A percentile compares a stretch with the other conserved stretches of the same genome.
Evolutionary conservation across 306 rosid genomes (phyloP).

Genomic region (Hippophae tibetana): DNA sequence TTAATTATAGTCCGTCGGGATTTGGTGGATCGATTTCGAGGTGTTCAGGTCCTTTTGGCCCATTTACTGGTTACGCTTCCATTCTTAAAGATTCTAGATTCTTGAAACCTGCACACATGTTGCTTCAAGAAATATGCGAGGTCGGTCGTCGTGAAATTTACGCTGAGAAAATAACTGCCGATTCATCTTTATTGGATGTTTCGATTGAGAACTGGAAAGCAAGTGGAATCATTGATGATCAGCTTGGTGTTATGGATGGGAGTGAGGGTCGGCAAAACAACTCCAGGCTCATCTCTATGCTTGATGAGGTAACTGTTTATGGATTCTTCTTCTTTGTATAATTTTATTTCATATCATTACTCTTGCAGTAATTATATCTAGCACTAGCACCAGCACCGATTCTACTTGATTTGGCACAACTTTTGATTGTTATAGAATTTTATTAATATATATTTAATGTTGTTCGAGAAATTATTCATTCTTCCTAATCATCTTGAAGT

Average conservation of each 20-base stretch:
- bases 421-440: too few relatives aligned
- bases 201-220: slow-evolving; percentile 24
- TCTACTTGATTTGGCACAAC: too few relatives aligned
- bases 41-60: slow-evolving; percentile 46
- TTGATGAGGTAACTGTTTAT: slow-evolving; percentile 54
- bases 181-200: slow-evolving; percentile 39
- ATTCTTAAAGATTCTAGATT: slow-evolving; percentile 70
- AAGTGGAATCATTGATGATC: slow-evolving; percentile 1
- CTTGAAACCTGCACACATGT: slow-evolving; percentile 61
- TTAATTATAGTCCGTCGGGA: slow-evolving; percentile 10
- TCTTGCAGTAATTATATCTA: too few relatives aligned
- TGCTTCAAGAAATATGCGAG: slow-evolving; percentile 54
- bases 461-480: too few relatives aligned
- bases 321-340: not conserved
- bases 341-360: too few relatives aligned
- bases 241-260: slow-evolving; percentile 14
- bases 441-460: too few relatives aligned
- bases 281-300: slow-evolving; percentile 58
- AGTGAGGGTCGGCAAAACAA: slow-evolving; percentile 37
- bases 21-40: slow-evolving; percentile 19
- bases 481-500: too few relatives aligned
- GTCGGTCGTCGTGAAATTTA: slow-evolving; percentile 32
- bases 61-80: slow-evolving; percentile 61
- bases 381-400: too few relatives aligned
- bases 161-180: slow-evolving; percentile 18